A percentile compares a stretch with the other conserved stretches of the same genome.
Evolutionary conservation across 768 basidiomycete species (phyloP).

Genomic region (Cubamyces lactineus): DNA sequence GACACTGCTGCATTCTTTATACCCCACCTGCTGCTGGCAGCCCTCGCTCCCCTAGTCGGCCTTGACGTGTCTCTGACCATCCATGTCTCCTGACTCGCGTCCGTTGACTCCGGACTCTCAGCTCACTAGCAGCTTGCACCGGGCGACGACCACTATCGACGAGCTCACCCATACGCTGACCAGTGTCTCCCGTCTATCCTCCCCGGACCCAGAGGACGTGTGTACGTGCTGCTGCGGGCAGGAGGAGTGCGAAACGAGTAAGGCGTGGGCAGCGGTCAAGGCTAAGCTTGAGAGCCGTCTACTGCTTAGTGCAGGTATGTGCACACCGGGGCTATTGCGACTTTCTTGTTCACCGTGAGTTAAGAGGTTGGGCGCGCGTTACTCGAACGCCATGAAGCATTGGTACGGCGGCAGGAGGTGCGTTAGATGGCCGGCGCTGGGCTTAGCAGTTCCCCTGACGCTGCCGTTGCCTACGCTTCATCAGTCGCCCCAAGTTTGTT

Average conservation of each 20-base stretch:
- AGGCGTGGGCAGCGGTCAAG: constrained; percentile 66
- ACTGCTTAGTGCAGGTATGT: constrained; percentile 84
- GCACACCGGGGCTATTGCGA: background rate
- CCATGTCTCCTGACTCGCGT: constrained; percentile 25
- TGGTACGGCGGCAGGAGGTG: constrained; percentile 74
- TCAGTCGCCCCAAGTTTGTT: background rate
- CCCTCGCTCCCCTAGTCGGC: background rate
- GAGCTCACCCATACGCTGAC: constrained; percentile 75
- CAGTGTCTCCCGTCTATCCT: constrained; percentile 71
- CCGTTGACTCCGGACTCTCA: constrained; percentile 36
- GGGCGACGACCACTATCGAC: constrained; percentile 60
- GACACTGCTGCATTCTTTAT: constrained; percentile 5
- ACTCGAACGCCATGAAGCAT: constrained; percentile 83
- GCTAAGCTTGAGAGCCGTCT: constrained; percentile 75
- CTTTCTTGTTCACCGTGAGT: constrained; percentile 6
- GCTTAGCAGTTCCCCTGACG: background rate
- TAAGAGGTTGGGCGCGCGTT: constrained; percentile 90
- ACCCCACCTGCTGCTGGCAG: constrained; percentile 19
- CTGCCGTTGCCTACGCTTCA: too few species aligned
- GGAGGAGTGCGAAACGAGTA: constrained; percentile 67
- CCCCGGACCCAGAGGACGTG: constrained; percentile 64
- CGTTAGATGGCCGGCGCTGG: constrained; percentile 26
- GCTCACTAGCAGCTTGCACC: constrained; percentile 34
- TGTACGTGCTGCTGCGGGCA: constrained; percentile 67
- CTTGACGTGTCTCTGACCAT: constrained; percentile 9